A percentile compares a stretch with the other conserved stretches of the same genome.
Conservation (phyloP, 768 basidiomycete genomes). For the Lactifluus echinatus region DNA sequence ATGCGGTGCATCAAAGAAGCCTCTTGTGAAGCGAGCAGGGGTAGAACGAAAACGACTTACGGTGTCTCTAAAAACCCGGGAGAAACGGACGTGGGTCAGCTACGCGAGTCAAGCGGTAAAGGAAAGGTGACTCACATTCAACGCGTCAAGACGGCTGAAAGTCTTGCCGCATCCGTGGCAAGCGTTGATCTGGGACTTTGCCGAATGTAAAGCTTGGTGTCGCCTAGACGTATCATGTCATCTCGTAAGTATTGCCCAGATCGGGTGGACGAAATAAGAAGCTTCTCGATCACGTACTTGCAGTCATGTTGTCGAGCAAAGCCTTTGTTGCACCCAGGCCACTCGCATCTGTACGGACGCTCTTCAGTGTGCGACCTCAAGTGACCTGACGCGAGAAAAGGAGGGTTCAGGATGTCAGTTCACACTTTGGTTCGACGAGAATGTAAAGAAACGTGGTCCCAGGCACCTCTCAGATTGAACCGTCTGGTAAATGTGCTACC, state of each 20-base stretch:
- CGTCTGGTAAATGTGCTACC: constrained; percentile 56
- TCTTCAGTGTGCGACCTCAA: constrained; percentile 93
- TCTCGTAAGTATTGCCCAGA: constrained; percentile 6
- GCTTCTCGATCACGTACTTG: constrained; percentile 56
- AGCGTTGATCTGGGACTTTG: constrained; percentile 74
- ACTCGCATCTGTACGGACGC: constrained; percentile 87
- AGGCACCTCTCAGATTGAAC: constrained; percentile 75
- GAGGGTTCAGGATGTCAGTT: constrained; percentile 5
- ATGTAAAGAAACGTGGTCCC: constrained; percentile 1
- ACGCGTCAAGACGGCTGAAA: constrained; percentile 87
- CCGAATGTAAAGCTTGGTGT: constrained; percentile 83
- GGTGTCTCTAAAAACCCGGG: constrained; percentile 47
- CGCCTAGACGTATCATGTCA: constrained; percentile 45
- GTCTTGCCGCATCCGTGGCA: constrained; percentile 92
- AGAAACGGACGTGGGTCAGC: constrained; percentile 10
- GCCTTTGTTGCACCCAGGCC: constrained; percentile 90
- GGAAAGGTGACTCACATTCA: constrained; percentile 63
- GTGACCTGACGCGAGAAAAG: constrained; percentile 57
- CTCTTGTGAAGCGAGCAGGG: constrained; percentile 8
- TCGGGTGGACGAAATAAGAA: background rate
- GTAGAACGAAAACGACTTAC: constrained; percentile 42
- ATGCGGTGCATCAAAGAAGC: background rate
- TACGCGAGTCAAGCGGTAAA: constrained; percentile 21
- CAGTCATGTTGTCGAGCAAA: constrained; percentile 96
- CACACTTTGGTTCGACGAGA: background rate